phyloP scores from a whole-genome alignment of 139 green algal species.

The Chlamydomonas applanata region DNA sequence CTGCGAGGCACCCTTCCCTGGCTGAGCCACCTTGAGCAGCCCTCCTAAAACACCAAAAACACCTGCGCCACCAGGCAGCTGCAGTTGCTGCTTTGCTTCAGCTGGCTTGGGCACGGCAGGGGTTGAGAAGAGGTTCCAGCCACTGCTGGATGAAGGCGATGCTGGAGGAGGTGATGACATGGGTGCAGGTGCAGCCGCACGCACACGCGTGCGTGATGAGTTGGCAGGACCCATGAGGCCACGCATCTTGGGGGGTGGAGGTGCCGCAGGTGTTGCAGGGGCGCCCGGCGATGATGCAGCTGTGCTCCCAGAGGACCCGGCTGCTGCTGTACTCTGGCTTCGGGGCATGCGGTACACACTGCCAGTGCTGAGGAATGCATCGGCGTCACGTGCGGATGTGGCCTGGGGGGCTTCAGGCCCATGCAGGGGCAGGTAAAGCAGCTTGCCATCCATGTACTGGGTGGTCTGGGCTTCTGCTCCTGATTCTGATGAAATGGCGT shows the following conservation, averaged over 20 bases:
- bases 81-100: neutral
- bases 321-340: neutral
- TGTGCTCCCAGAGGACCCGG: neutral
- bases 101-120: neutral
- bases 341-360: neutral
- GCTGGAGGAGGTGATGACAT: neutral
- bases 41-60: neutral
- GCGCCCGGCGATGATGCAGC: no score
- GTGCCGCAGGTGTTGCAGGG: neutral
- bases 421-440: neutral
- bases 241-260: constrained; percentile 1
- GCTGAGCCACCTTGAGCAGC: neutral
- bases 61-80: neutral
- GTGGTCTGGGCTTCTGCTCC: neutral
- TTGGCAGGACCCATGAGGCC: neutral
- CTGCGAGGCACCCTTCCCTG: no score
- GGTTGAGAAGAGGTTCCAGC: no score
- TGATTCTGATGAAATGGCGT: neutral
- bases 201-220: neutral
- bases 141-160: no score
- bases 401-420: neutral
- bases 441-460: neutral
- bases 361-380: neutral
- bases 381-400: neutral
- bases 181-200: neutral